These are phyloP conservation scores for Vicia sativa DNA, from an alignment of 306 rosid genomes.

Conservation along the genomic window DNA sequence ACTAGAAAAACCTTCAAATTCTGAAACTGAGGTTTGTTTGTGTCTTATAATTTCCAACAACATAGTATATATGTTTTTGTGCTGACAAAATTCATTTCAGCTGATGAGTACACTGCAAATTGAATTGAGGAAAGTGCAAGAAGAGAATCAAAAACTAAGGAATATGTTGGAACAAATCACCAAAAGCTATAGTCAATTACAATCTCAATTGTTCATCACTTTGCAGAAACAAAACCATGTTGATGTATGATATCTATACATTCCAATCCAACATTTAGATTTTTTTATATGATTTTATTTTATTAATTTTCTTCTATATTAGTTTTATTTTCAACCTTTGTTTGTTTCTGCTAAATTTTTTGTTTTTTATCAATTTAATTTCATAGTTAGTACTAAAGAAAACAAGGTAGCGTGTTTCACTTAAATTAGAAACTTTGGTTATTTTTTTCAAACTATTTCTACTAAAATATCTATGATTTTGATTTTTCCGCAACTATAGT, in stretches of 20 bases:
- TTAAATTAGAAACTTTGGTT: conserved; percentile 42
- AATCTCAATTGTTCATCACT: conserved; percentile 44
- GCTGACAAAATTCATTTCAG: neutral
- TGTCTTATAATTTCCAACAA: neutral
- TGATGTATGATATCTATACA: neutral
- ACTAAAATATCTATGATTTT: neutral
- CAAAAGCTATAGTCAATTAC: conserved; percentile 50
- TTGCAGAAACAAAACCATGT: conserved; percentile 43
- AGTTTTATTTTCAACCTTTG: neutral
- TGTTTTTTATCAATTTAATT: neutral
- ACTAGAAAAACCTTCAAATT: conserved; percentile 2
- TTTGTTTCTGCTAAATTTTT: neutral
- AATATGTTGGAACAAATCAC: conserved; percentile 49
- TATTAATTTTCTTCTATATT: neutral
- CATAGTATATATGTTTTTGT: neutral
- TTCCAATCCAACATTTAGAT: neutral
- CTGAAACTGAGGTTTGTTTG: conserved; percentile 37
- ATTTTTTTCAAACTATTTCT: conserved; percentile 28
- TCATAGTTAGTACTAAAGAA: conserved; percentile 34
- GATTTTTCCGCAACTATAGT: conserved; percentile 1
- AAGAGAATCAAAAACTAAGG: conserved; percentile 46
- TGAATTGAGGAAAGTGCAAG: conserved; percentile 47
- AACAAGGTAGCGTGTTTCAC: conserved; percentile 41
- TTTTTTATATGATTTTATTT: neutral
- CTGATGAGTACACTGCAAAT: conserved; percentile 22